Evolutionary conservation across 2,329 filamentous ascomycete genomes (phyloP).

Genomic region (Beauveria pseudobassiana): DNA sequence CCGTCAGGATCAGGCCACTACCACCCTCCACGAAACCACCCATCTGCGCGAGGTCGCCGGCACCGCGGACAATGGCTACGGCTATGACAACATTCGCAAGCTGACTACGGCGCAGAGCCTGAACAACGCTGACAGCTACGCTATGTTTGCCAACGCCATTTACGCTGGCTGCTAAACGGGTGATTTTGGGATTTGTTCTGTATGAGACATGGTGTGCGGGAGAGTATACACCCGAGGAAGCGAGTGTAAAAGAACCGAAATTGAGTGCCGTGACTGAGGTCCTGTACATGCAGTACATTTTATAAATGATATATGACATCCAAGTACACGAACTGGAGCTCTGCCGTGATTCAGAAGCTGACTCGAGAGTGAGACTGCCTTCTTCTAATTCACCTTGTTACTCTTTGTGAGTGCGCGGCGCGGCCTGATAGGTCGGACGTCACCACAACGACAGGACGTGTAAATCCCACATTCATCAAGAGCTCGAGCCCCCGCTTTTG

Average conservation of each 20-base stretch:
- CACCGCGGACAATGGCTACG: slow-evolving; percentile 12
- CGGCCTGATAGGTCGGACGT: too few relatives aligned
- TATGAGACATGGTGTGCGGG: background rate
- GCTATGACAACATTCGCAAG: slow-evolving; percentile 12
- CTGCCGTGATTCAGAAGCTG: background rate
- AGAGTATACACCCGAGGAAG: background rate
- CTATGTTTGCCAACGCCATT: slow-evolving; percentile 15
- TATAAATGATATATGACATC: background rate
- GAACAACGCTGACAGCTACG: slow-evolving; percentile 16
- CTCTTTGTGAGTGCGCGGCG: too few relatives aligned
- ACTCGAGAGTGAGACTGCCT: too few relatives aligned
- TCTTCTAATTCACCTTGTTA: too few relatives aligned
- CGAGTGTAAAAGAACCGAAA: background rate
- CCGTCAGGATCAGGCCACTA: slow-evolving; percentile 12
- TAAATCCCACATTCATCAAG: too few relatives aligned
- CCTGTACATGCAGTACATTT: background rate
- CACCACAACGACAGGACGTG: too few relatives aligned
- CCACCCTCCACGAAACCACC: slow-evolving; percentile 9
- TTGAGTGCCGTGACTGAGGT: background rate
- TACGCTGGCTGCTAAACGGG: slow-evolving; percentile 10
- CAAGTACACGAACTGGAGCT: background rate
- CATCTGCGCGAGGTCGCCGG: slow-evolving; percentile 9
- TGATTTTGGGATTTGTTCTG: background rate
- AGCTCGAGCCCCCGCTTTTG: background rate
- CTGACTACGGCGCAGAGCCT: slow-evolving; percentile 13